Base-by-base conservation (phyloP, 345 rosid genomes). In the Acer yangbiense region DNA sequence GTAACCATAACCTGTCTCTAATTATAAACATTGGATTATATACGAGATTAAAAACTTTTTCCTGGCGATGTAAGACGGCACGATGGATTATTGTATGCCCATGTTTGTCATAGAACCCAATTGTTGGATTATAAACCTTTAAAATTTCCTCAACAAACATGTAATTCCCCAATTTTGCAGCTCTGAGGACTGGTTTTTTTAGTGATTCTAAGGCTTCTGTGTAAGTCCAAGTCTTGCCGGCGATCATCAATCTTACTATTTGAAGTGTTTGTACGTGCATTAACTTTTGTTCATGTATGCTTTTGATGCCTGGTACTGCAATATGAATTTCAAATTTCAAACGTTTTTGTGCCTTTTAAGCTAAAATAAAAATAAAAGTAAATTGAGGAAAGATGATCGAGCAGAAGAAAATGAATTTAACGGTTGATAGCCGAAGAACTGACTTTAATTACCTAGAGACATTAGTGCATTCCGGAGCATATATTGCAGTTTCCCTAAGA, bases 11-110 rank as follows among this genome's bases (percentile, higher is more conserved):
- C 4, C 0, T 4, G 57, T 58, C 12, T 9, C 13, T 44, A 0
- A 44, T 0, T 2, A 44, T 0, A 43, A 66, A 32, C 58, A 41
- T 6, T 29, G 71, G 50, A 14, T 32, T 32, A 32, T 63, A 29
- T 1, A 76, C 27, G 68, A 81, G 74, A n/a, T 48, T 72, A 18
- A 72, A 81, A 20, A 81, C 67, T 1, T 60, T 60, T 60, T 72
- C 80, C 13, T 39, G 76, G 1, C 80, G 80, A 25, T 66, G 1
- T 10, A 66, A 7, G 14, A 81, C 83, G 3, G 83, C 80, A 73
- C 3, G n/a, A 73, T 41, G 35, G 35, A 32, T 32, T 32, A 32
- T 32, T 32, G 35, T 32, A 32, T 32, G 35, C 3, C 35, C 35
- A 32, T 32, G 35, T 32, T 32, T 32, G 4, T 32, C 35, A 32